Evolutionary conservation across 2,329 filamentous ascomycete genomes (phyloP).

Genomic region (Cordyceps tenuipes): DNA sequence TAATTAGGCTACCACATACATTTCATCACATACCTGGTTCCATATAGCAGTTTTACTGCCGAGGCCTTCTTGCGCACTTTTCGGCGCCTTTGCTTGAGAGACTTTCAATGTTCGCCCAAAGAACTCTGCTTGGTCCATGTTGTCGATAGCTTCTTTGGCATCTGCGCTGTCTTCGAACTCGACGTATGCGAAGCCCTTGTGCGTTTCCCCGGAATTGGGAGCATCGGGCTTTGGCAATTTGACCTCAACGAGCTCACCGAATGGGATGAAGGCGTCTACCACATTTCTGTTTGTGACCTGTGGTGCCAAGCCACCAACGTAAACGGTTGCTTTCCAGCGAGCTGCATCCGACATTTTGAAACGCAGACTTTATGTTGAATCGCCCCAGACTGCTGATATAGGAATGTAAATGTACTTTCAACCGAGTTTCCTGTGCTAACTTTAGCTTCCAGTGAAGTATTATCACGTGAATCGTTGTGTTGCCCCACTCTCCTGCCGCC

Average conservation of each 20-base stretch:
- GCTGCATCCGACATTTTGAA: slow-evolving; percentile 66
- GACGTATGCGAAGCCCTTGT: slow-evolving; percentile 93
- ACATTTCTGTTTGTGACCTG: slow-evolving; percentile 67
- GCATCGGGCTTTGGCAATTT: slow-evolving; percentile 81
- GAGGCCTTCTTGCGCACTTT: slow-evolving; percentile 77
- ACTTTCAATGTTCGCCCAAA: slow-evolving; percentile 91
- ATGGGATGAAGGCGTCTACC: slow-evolving; percentile 89
- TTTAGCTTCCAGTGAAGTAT: neutral
- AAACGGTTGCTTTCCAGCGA: slow-evolving; percentile 84
- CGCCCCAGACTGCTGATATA: neutral
- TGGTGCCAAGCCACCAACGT: slow-evolving; percentile 80
- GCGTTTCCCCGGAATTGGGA: slow-evolving; percentile 67
- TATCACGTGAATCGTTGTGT: slow-evolving; percentile 20
- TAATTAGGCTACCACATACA: slow-evolving; percentile 3
- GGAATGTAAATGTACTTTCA: too few relatives aligned
- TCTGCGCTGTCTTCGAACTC: slow-evolving; percentile 84
- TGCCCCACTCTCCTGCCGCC: slow-evolving; percentile 3
- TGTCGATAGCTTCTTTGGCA: slow-evolving; percentile 92
- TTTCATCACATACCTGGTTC: slow-evolving; percentile 67
- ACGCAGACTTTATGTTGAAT: neutral
- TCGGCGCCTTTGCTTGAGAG: slow-evolving; percentile 82
- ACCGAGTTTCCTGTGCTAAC: neutral
- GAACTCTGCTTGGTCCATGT: slow-evolving; percentile 96
- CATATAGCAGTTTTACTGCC: slow-evolving; percentile 92
- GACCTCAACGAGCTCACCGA: slow-evolving; percentile 90